These are phyloP conservation scores for Hypomyces perniciosus DNA, from an alignment of 2,329 filamentous ascomycete species.

Conservation along the genomic window DNA sequence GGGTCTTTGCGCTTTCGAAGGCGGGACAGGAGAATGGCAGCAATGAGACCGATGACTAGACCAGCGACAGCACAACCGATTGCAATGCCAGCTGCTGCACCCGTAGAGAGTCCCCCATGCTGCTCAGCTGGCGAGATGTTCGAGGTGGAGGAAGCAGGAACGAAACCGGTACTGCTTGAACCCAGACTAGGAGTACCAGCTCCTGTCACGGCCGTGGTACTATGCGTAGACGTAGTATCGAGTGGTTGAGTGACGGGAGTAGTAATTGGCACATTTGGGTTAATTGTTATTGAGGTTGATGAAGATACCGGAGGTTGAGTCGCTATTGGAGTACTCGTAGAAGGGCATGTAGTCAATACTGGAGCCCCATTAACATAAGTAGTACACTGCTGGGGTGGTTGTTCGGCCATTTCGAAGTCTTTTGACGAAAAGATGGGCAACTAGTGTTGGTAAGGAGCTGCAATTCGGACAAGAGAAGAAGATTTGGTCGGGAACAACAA, in stretches of 20 bases:
- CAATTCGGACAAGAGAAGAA: neutral
- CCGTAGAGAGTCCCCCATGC: neutral
- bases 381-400: neutral
- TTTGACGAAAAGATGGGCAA: neutral
- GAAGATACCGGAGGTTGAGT: neutral
- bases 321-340: neutral
- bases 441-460: neutral
- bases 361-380: neutral
- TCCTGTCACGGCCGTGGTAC: neutral
- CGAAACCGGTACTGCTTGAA: neutral
- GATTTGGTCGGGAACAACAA: neutral
- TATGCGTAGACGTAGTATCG: neutral
- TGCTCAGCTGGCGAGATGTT: neutral
- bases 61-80: conserved; percentile 26
- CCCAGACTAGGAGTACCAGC: neutral
- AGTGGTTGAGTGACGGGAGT: neutral
- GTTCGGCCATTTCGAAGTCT: neutral
- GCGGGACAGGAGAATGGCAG: conserved; percentile 20
- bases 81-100: conserved; percentile 11
- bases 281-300: neutral
- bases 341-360: too few relatives aligned
- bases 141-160: neutral
- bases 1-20: conserved; percentile 13
- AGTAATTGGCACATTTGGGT: neutral
- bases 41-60: conserved; percentile 20